phyloP scores from a whole-genome alignment of 179 eudicot genomes.

The Beta lomatogona region DNA sequence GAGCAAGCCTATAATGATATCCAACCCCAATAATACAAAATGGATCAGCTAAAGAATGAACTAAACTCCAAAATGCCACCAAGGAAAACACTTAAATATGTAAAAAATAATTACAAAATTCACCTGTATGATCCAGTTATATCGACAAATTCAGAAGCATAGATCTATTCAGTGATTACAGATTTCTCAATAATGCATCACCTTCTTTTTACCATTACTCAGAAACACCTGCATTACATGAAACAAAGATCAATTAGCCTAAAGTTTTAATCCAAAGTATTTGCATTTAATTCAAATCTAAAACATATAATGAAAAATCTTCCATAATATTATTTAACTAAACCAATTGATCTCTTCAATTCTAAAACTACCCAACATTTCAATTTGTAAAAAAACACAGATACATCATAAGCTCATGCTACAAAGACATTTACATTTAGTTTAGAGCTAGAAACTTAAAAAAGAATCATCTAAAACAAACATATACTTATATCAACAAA shows the following conservation, averaged over 20 bases:
- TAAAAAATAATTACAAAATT: neutral
- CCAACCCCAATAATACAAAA: neutral
- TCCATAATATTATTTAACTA: neutral
- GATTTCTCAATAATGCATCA: conserved; percentile 23
- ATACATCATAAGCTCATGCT: neutral
- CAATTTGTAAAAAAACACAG: neutral
- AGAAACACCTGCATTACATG: conserved; percentile 28
- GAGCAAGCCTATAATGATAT: conserved; percentile 21
- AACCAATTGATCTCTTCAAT: neutral
- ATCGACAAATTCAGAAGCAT: conserved; percentile 24
- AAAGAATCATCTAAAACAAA: neutral
- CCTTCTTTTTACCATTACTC: neutral
- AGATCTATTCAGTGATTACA: conserved; percentile 16
- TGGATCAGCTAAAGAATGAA: neutral
- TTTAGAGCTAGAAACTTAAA: too few relatives aligned
- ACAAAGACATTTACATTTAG: too few relatives aligned
- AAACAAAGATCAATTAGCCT: neutral
- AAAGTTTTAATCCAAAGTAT: neutral
- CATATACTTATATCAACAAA: neutral
- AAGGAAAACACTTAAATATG: neutral
- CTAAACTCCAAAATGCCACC: neutral
- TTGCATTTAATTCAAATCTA: neutral
- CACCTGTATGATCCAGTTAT: conserved; percentile 23
- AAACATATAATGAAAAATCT: too few relatives aligned
- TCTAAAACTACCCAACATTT: neutral